Percentiles rank a stretch among this genome's conserved stretches.
phyloP scores from a whole-genome alignment of 2,329 filamentous ascomycete species.

The Ophiostoma piceae region DNA sequence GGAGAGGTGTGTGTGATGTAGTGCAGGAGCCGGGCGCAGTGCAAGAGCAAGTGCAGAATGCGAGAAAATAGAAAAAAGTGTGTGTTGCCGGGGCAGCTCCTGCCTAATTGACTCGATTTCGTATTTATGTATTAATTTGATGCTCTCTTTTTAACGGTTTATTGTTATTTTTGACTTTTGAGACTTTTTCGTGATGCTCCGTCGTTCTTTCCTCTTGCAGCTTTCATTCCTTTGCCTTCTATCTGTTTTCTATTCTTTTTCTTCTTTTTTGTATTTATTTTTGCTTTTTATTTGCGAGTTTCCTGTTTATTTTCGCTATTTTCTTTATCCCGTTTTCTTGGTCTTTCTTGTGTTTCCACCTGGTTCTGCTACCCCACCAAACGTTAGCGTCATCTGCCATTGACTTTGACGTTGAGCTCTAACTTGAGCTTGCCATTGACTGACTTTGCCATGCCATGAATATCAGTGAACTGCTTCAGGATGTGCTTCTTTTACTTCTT shows the following conservation, averaged over 20 bases:
- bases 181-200: not conserved
- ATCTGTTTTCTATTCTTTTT: not conserved
- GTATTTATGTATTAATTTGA: slow-evolving; percentile 1
- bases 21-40: not conserved
- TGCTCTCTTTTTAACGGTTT: not conserved
- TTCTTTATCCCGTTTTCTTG: not conserved
- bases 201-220: not conserved
- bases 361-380: not conserved
- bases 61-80: slow-evolving; percentile 7
- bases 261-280: not conserved
- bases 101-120: not conserved
- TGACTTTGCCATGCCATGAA: not conserved
- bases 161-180: not conserved
- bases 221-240: not conserved
- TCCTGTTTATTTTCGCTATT: not conserved
- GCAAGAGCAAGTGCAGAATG: no score
- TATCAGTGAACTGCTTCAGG: not conserved
- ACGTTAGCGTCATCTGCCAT: not conserved
- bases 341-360: not conserved
- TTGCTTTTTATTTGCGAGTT: not conserved
- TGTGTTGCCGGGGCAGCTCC: slow-evolving; percentile 13
- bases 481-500: not conserved
- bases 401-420: not conserved
- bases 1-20: slow-evolving; percentile 7
- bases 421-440: not conserved